These are phyloP conservation scores for Mrakia hoshinonis DNA, from an alignment of 768 basidiomycete species.

Conservation along the genomic window DNA sequence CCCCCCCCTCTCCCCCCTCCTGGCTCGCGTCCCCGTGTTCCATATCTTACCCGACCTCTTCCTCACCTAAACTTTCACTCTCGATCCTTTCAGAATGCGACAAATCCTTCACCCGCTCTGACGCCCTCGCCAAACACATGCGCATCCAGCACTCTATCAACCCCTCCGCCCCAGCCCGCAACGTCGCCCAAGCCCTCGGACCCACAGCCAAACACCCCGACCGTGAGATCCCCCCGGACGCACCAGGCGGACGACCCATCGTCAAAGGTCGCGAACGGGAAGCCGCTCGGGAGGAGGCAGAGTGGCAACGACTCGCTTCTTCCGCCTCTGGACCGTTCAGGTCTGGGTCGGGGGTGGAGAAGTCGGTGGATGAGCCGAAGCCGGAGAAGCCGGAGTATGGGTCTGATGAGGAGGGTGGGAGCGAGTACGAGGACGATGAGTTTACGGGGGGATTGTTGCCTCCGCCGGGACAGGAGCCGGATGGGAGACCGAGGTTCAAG, in stretches of 20 bases:
- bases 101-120: conserved; percentile 88
- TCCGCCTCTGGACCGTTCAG: neutral
- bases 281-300: conserved; percentile 10
- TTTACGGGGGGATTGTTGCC: too few relatives aligned
- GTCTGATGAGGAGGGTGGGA: neutral
- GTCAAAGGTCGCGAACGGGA: conserved; percentile 3
- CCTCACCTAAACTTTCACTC: neutral
- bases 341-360: too few relatives aligned
- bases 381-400: neutral
- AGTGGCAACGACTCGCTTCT: neutral
- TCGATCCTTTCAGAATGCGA: conserved; percentile 61
- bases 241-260: neutral
- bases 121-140: conserved; percentile 82
- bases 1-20: too few relatives aligned
- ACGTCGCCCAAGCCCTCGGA: neutral
- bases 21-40: neutral
- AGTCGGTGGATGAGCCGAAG: too few relatives aligned
- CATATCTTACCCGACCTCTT: too few relatives aligned
- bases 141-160: conserved; percentile 51
- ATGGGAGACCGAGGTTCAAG: neutral
- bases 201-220: neutral
- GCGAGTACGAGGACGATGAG: neutral
- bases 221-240: neutral
- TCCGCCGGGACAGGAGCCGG: neutral
- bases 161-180: neutral